phyloP scores from a whole-genome alignment of 169 alveolate genomes.

The Eimeria necatrix region DNA sequence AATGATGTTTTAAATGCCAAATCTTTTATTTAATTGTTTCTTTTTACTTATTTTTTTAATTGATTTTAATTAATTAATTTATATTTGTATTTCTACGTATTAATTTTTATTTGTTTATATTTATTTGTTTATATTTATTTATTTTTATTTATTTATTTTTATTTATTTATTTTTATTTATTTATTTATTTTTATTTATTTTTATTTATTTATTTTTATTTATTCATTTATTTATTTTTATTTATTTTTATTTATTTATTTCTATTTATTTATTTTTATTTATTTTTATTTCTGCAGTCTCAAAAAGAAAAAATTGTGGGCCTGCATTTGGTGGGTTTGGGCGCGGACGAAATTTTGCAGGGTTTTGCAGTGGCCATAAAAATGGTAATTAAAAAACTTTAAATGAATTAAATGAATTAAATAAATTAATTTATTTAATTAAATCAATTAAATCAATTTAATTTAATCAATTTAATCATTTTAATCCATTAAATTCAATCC shows the following conservation, averaged over 20 bases:
- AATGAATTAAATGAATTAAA: neutral
- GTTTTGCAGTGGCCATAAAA: slow-evolving; percentile 93
- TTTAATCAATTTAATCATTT: neutral
- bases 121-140: neutral
- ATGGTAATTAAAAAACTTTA: slow-evolving; percentile 88
- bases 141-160: no score
- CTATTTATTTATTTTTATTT: slow-evolving; percentile 80
- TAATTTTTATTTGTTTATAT: no score
- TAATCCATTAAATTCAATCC: neutral
- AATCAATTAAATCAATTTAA: neutral
- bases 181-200: no score
- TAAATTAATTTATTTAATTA: neutral
- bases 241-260: neutral
- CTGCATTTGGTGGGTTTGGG: slow-evolving; percentile 92
- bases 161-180: neutral
- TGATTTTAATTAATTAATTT: no score
- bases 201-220: no score
- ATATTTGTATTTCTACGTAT: no score
- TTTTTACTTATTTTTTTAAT: no score
- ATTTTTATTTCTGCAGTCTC: slow-evolving; percentile 85
- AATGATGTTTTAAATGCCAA: no score
- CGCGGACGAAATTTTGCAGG: slow-evolving; percentile 95
- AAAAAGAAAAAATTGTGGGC: slow-evolving; percentile 92
- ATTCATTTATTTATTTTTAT: neutral
- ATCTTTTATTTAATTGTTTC: no score